These are phyloP conservation scores for Pyrenula massariospora DNA, from an alignment of 495 filamentous ascomycete species.

Conservation along the genomic window DNA sequence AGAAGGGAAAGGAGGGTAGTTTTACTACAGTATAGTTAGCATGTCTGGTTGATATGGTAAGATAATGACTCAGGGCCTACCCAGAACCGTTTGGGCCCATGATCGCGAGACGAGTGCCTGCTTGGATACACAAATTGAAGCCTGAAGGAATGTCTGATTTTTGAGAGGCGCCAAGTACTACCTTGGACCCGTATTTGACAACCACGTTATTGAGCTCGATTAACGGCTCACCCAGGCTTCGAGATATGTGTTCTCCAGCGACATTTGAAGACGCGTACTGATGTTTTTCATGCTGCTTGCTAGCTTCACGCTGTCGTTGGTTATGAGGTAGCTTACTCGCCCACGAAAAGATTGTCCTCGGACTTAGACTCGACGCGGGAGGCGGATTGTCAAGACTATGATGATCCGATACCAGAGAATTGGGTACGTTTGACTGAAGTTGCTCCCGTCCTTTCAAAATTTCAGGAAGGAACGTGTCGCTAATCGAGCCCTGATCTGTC, in stretches of 20 bases:
- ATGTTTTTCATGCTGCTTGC: background rate
- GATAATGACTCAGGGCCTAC: background rate
- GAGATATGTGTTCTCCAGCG: slow-evolving; percentile 28
- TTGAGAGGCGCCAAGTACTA: slow-evolving; percentile 60
- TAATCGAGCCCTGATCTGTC: background rate
- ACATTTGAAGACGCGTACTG: background rate
- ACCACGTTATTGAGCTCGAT: slow-evolving; percentile 77
- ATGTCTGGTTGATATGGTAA: no score
- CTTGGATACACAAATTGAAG: slow-evolving; percentile 30
- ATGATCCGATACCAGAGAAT: background rate
- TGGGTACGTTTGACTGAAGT: background rate
- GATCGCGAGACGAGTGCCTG: slow-evolving; percentile 79
- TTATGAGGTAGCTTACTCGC: background rate
- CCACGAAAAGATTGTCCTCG: background rate
- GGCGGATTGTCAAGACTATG: background rate
- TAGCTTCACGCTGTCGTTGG: background rate
- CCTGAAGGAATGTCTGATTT: background rate
- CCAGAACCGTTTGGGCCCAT: slow-evolving; percentile 75
- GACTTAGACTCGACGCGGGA: background rate
- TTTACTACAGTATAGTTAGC: slow-evolving; percentile 57
- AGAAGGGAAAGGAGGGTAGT: slow-evolving; percentile 87
- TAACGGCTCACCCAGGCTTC: slow-evolving; percentile 24
- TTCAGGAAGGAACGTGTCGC: background rate
- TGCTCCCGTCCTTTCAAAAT: background rate
- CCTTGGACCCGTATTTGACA: slow-evolving; percentile 68